phyloP scores from a whole-genome alignment of 2,329 filamentous ascomycete species.

The Neonectria hederae region DNA sequence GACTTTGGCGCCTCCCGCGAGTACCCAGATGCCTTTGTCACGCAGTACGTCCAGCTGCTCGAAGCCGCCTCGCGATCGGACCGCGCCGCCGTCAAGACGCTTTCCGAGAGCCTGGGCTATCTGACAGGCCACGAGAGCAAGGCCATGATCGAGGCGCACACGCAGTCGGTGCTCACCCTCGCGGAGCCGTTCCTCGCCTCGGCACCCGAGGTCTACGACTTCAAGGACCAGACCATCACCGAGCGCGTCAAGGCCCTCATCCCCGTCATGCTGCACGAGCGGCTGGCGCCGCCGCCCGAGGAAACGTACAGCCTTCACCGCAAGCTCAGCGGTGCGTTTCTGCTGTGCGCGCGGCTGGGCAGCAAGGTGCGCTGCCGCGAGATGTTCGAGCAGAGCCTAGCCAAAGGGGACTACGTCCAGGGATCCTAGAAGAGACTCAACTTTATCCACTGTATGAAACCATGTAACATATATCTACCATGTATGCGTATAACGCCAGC shows the following conservation, averaged over 20 bases:
- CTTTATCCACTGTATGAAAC: slow-evolving; percentile 20
- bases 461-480: slow-evolving; percentile 24
- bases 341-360: slow-evolving; percentile 87
- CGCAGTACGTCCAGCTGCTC: slow-evolving; percentile 81
- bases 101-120: slow-evolving; percentile 85
- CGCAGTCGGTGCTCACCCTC: slow-evolving; percentile 86
- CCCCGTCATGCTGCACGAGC: slow-evolving; percentile 90
- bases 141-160: slow-evolving; percentile 89
- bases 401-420: slow-evolving; percentile 46
- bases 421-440: slow-evolving; percentile 5
- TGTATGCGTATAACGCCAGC: slow-evolving; percentile 14
- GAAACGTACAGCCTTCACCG: slow-evolving; percentile 97
- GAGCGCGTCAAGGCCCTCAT: slow-evolving; percentile 89
- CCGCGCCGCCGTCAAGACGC: slow-evolving; percentile 66
- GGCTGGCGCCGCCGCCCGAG: slow-evolving; percentile 90
- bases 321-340: slow-evolving; percentile 93
- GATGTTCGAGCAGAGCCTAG: slow-evolving; percentile 73
- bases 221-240: slow-evolving; percentile 93
- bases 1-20: slow-evolving; percentile 95
- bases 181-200: slow-evolving; percentile 86
- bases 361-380: slow-evolving; percentile 84
- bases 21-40: slow-evolving; percentile 82
- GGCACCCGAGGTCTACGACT: slow-evolving; percentile 89
- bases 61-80: slow-evolving; percentile 81
- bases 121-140: slow-evolving; percentile 89